Conservation (phyloP, 768 basidiomycete genomes). For the Glaciozyma antarctica region DNA sequence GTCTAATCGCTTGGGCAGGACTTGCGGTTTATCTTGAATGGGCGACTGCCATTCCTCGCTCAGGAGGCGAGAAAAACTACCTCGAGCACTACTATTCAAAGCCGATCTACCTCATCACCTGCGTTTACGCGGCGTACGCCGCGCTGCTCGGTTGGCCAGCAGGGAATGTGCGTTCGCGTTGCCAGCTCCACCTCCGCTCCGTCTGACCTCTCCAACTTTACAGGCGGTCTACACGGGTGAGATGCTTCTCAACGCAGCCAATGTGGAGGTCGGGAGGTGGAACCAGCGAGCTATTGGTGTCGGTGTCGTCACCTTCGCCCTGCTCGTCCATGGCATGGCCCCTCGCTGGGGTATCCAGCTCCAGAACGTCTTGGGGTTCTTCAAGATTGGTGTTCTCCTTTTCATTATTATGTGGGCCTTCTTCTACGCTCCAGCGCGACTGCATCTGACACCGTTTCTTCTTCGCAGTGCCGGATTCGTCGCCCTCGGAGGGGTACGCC, state of each 20-base stretch:
- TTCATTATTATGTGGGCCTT: conserved; percentile 25
- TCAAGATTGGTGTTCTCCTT: conserved; percentile 34
- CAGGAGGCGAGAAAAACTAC: conserved; percentile 30
- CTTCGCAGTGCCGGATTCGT: conserved; percentile 19
- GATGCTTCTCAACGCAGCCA: conserved; percentile 22
- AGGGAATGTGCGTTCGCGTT: conserved; percentile 6
- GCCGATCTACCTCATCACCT: conserved; percentile 19
- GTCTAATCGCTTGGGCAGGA: conserved; percentile 29
- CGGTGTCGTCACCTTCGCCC: conserved; percentile 31
- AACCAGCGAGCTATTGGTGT: conserved; percentile 34
- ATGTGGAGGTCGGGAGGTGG: conserved; percentile 29
- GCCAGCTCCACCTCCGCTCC: background rate
- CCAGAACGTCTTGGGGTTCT: conserved; percentile 31
- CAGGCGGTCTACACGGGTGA: background rate
- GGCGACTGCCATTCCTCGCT: conserved; percentile 27
- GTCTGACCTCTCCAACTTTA: background rate
- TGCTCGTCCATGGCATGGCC: conserved; percentile 29
- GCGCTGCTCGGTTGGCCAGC: conserved; percentile 26
- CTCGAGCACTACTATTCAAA: conserved; percentile 14
- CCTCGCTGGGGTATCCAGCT: conserved; percentile 32
- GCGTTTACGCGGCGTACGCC: conserved; percentile 26
- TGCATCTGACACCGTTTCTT: background rate
- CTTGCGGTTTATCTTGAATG: conserved; percentile 29
- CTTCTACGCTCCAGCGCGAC: background rate
- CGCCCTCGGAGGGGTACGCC: conserved; percentile 13